A percentile compares a stretch with the other conserved stretches of the same genome.
Evolutionary conservation across 257 asterid species (phyloP).

Genomic region (Nicotiana undulata): DNA sequence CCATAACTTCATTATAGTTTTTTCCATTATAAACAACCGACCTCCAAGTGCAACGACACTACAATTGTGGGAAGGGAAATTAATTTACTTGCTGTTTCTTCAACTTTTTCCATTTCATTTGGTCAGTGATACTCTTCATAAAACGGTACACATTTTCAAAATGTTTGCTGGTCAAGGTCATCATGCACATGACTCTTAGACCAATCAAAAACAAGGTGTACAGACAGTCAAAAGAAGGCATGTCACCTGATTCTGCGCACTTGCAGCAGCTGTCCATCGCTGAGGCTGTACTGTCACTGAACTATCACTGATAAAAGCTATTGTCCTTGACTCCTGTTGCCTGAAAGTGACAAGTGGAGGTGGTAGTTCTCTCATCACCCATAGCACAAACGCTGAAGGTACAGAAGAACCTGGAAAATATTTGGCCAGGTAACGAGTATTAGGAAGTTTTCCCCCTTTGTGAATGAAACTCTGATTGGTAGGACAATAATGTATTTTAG

Average conservation of each 20-base stretch:
- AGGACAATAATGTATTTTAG: background rate
- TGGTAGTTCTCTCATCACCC: slow-evolving; percentile 94
- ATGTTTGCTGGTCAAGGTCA: background rate
- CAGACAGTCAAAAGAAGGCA: background rate
- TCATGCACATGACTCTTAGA: background rate
- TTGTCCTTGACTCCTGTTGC: slow-evolving; percentile 50
- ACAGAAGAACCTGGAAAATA: slow-evolving; percentile 71
- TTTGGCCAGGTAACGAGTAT: background rate
- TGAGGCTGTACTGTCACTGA: slow-evolving; percentile 39
- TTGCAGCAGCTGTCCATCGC: slow-evolving; percentile 59
- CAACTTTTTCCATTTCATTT: background rate
- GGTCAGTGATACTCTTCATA: background rate
- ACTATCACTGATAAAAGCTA: slow-evolving; percentile 58
- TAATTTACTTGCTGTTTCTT: background rate
- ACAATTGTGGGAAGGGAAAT: background rate
- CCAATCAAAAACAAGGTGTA: background rate
- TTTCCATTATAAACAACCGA: background rate
- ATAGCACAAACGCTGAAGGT: slow-evolving; percentile 71
- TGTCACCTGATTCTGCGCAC: slow-evolving; percentile 67
- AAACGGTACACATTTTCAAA: background rate
- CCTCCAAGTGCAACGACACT: background rate
- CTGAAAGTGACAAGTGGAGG: slow-evolving; percentile 38
- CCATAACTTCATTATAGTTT: background rate
- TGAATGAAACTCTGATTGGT: background rate
- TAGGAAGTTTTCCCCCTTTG: background rate